Percentiles rank a stretch among this genome's conserved stretches.
Evolutionary conservation across 2,329 filamentous ascomycete genomes (phyloP).

Genomic region (Pseudonectria foliicola): DNA sequence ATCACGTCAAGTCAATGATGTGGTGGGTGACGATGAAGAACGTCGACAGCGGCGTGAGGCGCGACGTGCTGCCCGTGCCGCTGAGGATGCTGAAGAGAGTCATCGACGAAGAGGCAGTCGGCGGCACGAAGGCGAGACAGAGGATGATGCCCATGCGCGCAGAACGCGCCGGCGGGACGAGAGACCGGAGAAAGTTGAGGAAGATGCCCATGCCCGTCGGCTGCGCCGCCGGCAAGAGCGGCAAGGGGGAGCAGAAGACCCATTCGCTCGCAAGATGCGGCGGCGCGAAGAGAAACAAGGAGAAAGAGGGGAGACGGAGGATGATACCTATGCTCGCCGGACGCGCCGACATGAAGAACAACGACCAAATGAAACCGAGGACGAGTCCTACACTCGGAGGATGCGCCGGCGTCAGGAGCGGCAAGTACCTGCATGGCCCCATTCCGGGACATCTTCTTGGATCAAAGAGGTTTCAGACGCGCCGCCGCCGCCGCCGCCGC

Average conservation of each 20-base stretch:
- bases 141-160: constrained; percentile 25
- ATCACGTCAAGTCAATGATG: constrained; percentile 35
- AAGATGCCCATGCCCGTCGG: constrained; percentile 38
- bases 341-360: constrained; percentile 7
- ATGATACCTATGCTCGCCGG: too few relatives aligned
- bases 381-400: constrained; percentile 38
- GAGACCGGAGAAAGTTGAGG: constrained; percentile 31
- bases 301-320: too few relatives aligned
- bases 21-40: constrained; percentile 46
- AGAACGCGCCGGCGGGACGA: constrained; percentile 27
- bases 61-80: constrained; percentile 36
- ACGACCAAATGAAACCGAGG: constrained; percentile 30
- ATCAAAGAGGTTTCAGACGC: constrained; percentile 59
- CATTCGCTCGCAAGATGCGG: too few relatives aligned
- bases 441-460: constrained; percentile 59
- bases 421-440: constrained; percentile 44
- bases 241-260: constrained; percentile 5
- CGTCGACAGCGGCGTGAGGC: constrained; percentile 48
- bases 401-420: constrained; percentile 28
- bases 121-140: constrained; percentile 22
- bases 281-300: neutral
- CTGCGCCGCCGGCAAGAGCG: constrained; percentile 28
- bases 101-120: constrained; percentile 31
- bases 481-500: constrained; percentile 53
- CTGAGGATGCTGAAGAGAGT: constrained; percentile 28